Evolutionary conservation across 2,329 filamentous ascomycete species (phyloP), one percentile per base, ranked within the genome.

Genomic region (Neoarthrinium moseri): DNA sequence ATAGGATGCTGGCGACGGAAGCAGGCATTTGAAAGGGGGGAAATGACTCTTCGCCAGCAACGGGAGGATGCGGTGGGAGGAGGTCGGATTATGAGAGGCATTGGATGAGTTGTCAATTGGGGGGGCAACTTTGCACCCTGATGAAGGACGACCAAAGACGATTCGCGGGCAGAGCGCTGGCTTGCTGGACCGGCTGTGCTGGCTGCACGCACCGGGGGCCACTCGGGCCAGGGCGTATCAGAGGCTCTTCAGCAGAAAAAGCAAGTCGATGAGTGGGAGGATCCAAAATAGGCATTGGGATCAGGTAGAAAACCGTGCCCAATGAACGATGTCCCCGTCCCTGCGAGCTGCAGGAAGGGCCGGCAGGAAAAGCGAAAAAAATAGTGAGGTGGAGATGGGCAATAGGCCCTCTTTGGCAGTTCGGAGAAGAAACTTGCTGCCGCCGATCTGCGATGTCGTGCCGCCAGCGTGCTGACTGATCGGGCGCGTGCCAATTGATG

Each of bases 291-390:
- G 51, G 54, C 51, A 34, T 21, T 53, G 56, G 56, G 50, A 51
- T 55, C 50, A 54, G 55, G 58, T 54, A 56, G 57, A 56, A 56
- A 57, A 51, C 58, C 47, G 50, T 61, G 62, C 63, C 65, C 63
- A 66, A 68, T 66, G 56, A 62, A 51, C 50, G 49, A 33, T 36
- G 52, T 43, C 49, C 23, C 36, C 21, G 38, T 39, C 17, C 29
- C 34, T 26, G 50, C 48, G 26, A 41, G 38, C 55, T 59, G 58
- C 56, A 56, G 43, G 51, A 47, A 47, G 49, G 48, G 52, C 42
- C 56, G 52, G 55, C 53, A 44, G 49, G 54, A 55, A 51, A 55
- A 54, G 57, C 50, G 43, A 52, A 50, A 56, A 43, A 52, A 50
- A 56, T 51, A 33, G 26, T 41, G 54, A 56, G 49, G 61, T 64